Evolutionary conservation across 140 eudicot species (phyloP).

Genomic region (Senecio squalidus): DNA sequence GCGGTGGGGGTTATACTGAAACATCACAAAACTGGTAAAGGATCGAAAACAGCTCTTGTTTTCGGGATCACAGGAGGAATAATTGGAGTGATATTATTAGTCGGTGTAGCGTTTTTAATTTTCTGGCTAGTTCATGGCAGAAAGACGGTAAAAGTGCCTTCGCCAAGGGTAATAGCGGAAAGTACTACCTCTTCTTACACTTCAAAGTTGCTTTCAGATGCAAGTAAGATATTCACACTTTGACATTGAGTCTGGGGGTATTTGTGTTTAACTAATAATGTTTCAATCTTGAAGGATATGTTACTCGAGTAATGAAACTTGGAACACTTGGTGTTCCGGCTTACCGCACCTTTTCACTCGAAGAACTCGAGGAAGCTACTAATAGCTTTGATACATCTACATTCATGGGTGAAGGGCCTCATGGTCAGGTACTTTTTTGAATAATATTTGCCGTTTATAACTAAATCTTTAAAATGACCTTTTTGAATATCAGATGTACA

Average conservation of each 20-base stretch:
- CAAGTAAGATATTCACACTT: constrained; percentile 47
- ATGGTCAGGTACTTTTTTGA: constrained; percentile 60
- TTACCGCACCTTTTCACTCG: constrained; percentile 58
- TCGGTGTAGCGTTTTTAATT: constrained; percentile 32
- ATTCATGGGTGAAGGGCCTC: constrained; percentile 67
- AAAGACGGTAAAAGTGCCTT: constrained; percentile 22
- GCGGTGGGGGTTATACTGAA: constrained; percentile 79
- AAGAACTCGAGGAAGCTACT: constrained; percentile 88
- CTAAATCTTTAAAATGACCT: too few relatives aligned
- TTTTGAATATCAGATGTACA: constrained; percentile 55
- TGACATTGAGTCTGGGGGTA: neutral
- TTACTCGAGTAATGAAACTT: constrained; percentile 71
- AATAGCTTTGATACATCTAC: constrained; percentile 51
- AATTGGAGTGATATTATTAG: constrained; percentile 40
- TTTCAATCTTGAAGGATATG: constrained; percentile 48
- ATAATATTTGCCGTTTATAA: constrained; percentile 1
- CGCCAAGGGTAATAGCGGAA: constrained; percentile 43
- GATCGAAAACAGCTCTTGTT: constrained; percentile 41
- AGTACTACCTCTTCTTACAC: constrained; percentile 49
- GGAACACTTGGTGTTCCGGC: constrained; percentile 75
- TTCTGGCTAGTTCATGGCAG: constrained; percentile 30
- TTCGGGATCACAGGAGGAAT: constrained; percentile 58
- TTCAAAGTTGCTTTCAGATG: constrained; percentile 78
- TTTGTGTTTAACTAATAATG: constrained; percentile 3
- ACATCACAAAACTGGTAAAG: constrained; percentile 23